Conservation (phyloP, 2,329 filamentous ascomycete species). For the Aspergillus pseudoterreus region DNA sequence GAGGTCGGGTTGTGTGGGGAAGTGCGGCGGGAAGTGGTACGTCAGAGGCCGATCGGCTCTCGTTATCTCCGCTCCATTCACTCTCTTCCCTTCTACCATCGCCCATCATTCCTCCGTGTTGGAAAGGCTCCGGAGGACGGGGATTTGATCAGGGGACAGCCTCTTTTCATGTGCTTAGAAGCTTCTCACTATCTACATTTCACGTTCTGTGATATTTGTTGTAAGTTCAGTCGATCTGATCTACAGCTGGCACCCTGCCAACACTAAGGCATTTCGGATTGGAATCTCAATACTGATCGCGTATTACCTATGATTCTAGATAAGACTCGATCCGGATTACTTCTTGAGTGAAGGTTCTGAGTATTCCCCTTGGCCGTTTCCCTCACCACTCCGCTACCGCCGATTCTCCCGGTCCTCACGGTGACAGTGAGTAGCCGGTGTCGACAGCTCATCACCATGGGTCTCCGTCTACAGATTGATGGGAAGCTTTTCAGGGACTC, state of each 20-base stretch:
- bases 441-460: constrained; percentile 60
- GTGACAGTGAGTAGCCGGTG: neutral
- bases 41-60: constrained; percentile 21
- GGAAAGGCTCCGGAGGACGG: no score
- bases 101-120: no score
- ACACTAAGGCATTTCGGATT: no score
- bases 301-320: no score
- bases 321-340: no score
- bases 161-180: neutral
- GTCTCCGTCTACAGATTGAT: constrained; percentile 77
- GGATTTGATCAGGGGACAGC: no score
- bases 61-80: neutral
- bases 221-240: neutral
- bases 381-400: neutral
- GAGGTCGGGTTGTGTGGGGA: constrained; percentile 14
- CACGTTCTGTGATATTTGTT: neutral
- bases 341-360: neutral
- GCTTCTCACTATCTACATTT: neutral
- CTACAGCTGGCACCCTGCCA: neutral
- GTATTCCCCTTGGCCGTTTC: neutral
- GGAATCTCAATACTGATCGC: no score
- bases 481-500: constrained; percentile 79
- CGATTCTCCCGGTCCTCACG: neutral
- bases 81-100: neutral
- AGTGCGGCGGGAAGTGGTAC: constrained; percentile 17